These are phyloP conservation scores for Graphilbum ipis-grandicollis DNA, from an alignment of 2,329 filamentous ascomycete genomes.

Conservation along the genomic window DNA sequence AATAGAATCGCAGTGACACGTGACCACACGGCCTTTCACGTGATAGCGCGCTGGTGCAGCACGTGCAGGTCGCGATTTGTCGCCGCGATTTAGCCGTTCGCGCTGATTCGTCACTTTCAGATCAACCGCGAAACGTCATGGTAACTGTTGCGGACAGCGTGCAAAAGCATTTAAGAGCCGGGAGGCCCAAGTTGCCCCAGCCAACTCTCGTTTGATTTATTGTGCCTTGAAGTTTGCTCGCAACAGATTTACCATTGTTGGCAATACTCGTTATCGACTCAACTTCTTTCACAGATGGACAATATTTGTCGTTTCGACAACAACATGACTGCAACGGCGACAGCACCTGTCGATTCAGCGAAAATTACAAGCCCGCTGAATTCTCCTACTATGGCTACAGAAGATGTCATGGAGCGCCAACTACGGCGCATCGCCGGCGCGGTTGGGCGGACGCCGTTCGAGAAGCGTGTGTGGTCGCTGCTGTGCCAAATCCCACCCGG, in stretches of 20 bases:
- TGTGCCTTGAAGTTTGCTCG: no score
- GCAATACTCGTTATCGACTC: no score
- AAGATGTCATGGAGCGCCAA: constrained; percentile 17
- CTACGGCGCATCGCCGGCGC: constrained; percentile 27
- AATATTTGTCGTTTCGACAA: no score
- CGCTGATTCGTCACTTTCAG: constrained; percentile 1
- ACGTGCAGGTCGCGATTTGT: not conserved
- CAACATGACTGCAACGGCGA: not conserved
- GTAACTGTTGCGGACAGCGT: not conserved
- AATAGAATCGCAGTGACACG: no score
- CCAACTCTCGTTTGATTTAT: no score
- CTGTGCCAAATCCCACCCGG: constrained; percentile 65
- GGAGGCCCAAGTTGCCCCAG: not conserved
- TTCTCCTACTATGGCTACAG: not conserved
- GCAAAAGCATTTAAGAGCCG: not conserved
- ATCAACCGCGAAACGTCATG: not conserved
- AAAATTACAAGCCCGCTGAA: no score
- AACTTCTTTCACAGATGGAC: no score
- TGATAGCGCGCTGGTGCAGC: not conserved
- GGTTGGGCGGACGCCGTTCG: constrained; percentile 32
- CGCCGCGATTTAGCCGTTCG: not conserved
- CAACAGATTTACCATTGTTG: no score
- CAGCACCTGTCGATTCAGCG: not conserved
- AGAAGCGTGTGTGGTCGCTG: constrained; percentile 49
- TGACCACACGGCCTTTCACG: not conserved